phyloP scores from a whole-genome alignment of 164 flowering plant species.

The Piper longum region DNA sequence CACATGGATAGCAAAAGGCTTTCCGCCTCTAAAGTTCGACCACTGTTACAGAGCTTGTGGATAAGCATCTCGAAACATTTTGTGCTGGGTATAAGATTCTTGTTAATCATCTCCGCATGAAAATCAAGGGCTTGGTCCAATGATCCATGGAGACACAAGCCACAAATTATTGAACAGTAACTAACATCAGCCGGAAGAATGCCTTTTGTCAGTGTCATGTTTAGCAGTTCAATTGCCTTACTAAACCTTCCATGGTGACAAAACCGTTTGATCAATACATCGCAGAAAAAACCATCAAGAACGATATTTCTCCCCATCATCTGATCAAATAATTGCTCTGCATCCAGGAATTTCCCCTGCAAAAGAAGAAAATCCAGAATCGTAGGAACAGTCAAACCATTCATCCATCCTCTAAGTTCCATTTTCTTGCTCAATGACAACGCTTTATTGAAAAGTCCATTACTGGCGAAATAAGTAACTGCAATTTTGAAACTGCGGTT shows the following conservation, averaged over 20 bases:
- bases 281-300: conserved; percentile 32
- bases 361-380: conserved; percentile 38
- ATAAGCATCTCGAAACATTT: conserved; percentile 38
- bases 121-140: conserved; percentile 51
- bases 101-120: conserved; percentile 60
- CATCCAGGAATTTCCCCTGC: conserved; percentile 35
- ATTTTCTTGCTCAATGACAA: conserved; percentile 43
- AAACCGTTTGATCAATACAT: conserved; percentile 40
- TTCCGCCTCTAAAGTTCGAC: conserved; percentile 46
- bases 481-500: conserved; percentile 41
- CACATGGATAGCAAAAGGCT: conserved; percentile 31
- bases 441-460: conserved; percentile 32
- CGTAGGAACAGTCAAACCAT: conserved; percentile 41
- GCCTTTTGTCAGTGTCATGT: conserved; percentile 52
- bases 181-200: conserved; percentile 34
- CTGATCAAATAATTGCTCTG: conserved; percentile 39
- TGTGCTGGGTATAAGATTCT: conserved; percentile 40
- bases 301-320: conserved; percentile 28
- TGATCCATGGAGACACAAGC: conserved; percentile 25
- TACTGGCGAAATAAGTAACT: conserved; percentile 23
- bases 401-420: conserved; percentile 51
- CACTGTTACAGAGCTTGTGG: conserved; percentile 25
- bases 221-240: conserved; percentile 51
- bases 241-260: conserved; percentile 27
- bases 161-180: conserved; percentile 42